Conservation (phyloP, 2,329 filamentous ascomycete species). For the Botrytis aclada region DNA sequence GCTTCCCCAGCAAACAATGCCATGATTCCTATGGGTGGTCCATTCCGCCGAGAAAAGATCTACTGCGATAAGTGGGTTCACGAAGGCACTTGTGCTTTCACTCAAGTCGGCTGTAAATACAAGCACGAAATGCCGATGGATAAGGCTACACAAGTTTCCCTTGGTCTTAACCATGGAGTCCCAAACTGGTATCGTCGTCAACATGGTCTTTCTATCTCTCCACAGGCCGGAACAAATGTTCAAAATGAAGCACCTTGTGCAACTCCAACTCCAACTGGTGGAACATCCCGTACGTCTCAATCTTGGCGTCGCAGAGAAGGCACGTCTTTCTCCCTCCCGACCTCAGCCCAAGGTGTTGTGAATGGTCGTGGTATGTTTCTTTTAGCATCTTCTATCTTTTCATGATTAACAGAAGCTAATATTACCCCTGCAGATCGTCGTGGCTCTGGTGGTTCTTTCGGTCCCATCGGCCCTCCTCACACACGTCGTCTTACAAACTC, state of each 20-base stretch:
- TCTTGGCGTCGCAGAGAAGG: constrained; percentile 17
- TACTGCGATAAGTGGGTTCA: constrained; percentile 92
- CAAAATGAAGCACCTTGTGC: constrained; percentile 6
- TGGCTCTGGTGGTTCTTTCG: constrained; percentile 8
- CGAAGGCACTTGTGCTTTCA: constrained; percentile 79
- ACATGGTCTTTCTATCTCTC: background rate
- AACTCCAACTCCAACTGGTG: constrained; percentile 2
- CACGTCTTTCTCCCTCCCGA: background rate
- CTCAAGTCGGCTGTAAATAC: constrained; percentile 81
- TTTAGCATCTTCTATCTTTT: background rate
- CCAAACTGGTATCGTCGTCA: constrained; percentile 32
- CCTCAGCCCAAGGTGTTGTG: background rate
- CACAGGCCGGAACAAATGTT: constrained; percentile 2
- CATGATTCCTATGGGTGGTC: background rate
- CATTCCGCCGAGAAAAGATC: constrained; percentile 50
- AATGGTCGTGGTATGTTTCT: constrained; percentile 14
- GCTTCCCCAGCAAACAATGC: background rate
- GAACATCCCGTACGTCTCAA: constrained; percentile 1
- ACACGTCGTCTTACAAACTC: constrained; percentile 12
- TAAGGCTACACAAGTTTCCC: constrained; percentile 58
- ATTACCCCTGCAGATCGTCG: background rate
- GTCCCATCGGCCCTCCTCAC: constrained; percentile 19
- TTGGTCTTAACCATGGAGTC: constrained; percentile 69
- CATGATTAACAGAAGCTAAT: background rate
- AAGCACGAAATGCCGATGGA: constrained; percentile 87